Evolutionary conservation across 148 eudicot genomes (phyloP), one percentile per base, ranked within the genome.

Genomic region (Pouteria glomerata): DNA sequence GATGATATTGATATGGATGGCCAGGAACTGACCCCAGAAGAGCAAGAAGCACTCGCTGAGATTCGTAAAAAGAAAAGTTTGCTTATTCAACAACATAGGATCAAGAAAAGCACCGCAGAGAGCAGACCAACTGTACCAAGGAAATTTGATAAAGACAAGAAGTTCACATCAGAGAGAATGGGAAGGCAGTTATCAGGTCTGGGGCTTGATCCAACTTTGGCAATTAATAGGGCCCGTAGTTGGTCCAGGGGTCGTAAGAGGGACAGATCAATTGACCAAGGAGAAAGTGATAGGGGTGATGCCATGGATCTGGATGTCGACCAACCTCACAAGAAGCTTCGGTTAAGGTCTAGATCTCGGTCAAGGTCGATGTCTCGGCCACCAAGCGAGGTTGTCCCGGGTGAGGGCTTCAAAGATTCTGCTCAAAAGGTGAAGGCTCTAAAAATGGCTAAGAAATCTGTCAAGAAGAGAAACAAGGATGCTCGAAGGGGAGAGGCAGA

Each of bases 201-300:
- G 56, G 98, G 98, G 41, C 73, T 93, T 0, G 98, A 93, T 66
- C 97, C 97, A 8, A 68, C 88, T 16, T 69, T 73, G 51, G 98
- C 95, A 6, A 83, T 90, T 18, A 66, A 82, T 12, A 71, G 98
- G 19, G 88, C 90, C 21, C 90, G 91, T 29, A 93, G 97, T 75
- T 79, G 75, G 64, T 89, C 97, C 10, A 84, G 96, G 74, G 98
- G 98, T 18, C 86, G 93, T 31, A 93, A 93, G 91, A 84, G 98
- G 80, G 86, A 90, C 53, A 89, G 98, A 72, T 90, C 96, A 2
- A 30, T 66, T 14, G 85, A 74, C 23, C 55, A 52, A 12, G 62
- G 73, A 18, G 73, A 55, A 57, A 18, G 21, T 23, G 67, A 75
- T 42, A 68, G 74, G 44, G 73, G 56, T 44, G 93, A 88, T 74